These are phyloP conservation scores for Gossypium davidsonii DNA, from an alignment of 441 rosid genomes.

Conservation along the genomic window DNA sequence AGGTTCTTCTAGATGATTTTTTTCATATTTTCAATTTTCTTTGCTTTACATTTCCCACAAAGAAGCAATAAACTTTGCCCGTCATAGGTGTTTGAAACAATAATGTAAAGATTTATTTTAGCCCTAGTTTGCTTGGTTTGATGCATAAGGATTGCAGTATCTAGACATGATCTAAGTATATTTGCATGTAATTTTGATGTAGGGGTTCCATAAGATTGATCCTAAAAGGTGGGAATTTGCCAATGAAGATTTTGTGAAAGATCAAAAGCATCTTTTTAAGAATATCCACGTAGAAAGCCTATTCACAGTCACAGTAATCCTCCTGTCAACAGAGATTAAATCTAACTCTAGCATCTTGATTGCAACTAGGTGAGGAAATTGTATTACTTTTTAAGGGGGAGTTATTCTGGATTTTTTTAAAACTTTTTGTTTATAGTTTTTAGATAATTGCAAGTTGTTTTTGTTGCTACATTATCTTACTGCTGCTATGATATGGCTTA, in stretches of 20 bases:
- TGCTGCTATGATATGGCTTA: too few species aligned
- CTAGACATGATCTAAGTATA: not conserved
- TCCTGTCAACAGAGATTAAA: constrained; percentile 7
- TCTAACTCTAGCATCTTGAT: too few species aligned
- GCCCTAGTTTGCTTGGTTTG: not conserved
- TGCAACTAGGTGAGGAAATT: too few species aligned
- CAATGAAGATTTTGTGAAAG: constrained; percentile 74
- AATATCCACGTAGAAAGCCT: constrained; percentile 85
- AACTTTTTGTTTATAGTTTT: too few species aligned
- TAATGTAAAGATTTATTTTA: not conserved
- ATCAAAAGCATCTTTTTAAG: constrained; percentile 84
- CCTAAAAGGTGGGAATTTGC: constrained; percentile 73
- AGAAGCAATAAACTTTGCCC: not conserved
- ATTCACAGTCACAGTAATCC: constrained; percentile 86
- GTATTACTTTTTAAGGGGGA: too few species aligned
- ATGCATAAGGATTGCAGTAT: not conserved
- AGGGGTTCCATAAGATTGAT: constrained; percentile 43
- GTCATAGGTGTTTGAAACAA: not conserved
- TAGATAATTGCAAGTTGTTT: too few species aligned
- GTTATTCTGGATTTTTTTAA: too few species aligned
- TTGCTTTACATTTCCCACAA: not conserved
- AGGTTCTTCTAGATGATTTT: not conserved
- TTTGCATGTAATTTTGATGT: constrained; percentile 17
- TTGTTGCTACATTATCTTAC: too few species aligned
- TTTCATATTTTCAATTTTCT: not conserved